Base-by-base conservation (phyloP, 108 stramenopile genomes). In the Fragilaria crotonensis region DNA sequence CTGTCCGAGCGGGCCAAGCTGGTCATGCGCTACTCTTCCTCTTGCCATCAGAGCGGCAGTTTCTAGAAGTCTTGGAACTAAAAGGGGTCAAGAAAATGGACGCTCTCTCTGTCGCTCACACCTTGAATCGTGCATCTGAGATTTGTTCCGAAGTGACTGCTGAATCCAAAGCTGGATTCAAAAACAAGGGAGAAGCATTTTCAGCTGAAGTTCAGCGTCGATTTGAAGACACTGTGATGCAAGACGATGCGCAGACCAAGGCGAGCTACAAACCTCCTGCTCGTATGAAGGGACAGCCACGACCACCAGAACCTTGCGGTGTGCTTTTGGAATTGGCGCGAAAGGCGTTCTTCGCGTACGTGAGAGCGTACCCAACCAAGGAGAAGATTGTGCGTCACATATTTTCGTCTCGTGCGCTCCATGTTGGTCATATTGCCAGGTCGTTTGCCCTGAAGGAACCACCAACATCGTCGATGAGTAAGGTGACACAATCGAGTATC, bases 1-100 rank as follows among this genome's bases (percentile, higher is more conserved):
- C 90, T 33, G 96, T 91, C 5, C 69, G 96, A 23, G 89, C 85
- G 7, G 96, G 96, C 5, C 60, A 73, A 61, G 74, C 78, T 14
- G 96, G 96, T 1, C 76, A 85, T 49, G 87, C 95, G 9, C 59
- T 94, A 2, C 60, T 97, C 3, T 93, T 97, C 48, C 63, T 97
- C 25, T 60, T 92, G 52, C 95, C 97, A 5, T 89, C 89, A 4
- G 97, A 97, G 59, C 63, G 61, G n/a, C 72, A 70, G 46, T 95
- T 92, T 58, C 33, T 97, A 11, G 79, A 90, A 32, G 77, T 94
- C 18, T 64, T 96, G 21, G 50, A 83, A 31, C 48, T 80, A n/a
- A 73, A 80, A 36, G 87, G 89, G 11, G 50, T 92, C 41, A 62
- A 62, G 21, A 73, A 74, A 3, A 31, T 68, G 53, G 25, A 41